phyloP scores from a whole-genome alignment of 495 filamentous ascomycete species.

The Neurospora sp. region DNA sequence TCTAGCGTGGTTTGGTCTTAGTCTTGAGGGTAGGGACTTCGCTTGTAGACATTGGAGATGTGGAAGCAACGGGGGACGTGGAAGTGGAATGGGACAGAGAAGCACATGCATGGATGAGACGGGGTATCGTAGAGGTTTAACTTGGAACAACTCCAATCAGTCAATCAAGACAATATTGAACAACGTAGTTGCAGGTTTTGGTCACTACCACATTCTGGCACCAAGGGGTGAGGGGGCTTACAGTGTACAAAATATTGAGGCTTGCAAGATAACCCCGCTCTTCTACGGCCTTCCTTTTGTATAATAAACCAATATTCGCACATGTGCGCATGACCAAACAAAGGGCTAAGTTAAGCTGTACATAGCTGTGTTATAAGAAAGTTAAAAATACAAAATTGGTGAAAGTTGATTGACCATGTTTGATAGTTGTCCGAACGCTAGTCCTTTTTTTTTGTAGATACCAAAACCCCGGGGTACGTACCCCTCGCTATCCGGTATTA shows the following conservation, averaged over 20 bases:
- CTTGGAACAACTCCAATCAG: background rate
- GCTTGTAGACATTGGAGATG: background rate
- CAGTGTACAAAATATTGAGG: background rate
- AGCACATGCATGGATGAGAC: background rate
- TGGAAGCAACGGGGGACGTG: background rate
- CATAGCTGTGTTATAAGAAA: background rate
- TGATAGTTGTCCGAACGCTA: background rate
- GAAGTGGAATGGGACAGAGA: background rate
- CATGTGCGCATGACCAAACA: background rate
- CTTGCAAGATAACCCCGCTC: background rate
- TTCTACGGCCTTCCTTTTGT: background rate
- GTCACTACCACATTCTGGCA: too few species aligned
- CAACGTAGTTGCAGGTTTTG: background rate
- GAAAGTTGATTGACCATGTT: background rate
- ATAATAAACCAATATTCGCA: rapidly evolving
- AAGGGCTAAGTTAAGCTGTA: background rate
- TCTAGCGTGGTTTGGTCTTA: background rate
- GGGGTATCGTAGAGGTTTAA: background rate
- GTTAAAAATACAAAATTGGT: background rate
- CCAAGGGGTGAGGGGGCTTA: background rate
- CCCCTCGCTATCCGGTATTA: background rate
- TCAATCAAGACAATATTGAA: background rate
- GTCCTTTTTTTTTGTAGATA: background rate
- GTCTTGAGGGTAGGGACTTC: background rate
- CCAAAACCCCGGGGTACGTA: background rate